Conservation (phyloP, 768 basidiomycete genomes). For the Mycena sanguinolenta region DNA sequence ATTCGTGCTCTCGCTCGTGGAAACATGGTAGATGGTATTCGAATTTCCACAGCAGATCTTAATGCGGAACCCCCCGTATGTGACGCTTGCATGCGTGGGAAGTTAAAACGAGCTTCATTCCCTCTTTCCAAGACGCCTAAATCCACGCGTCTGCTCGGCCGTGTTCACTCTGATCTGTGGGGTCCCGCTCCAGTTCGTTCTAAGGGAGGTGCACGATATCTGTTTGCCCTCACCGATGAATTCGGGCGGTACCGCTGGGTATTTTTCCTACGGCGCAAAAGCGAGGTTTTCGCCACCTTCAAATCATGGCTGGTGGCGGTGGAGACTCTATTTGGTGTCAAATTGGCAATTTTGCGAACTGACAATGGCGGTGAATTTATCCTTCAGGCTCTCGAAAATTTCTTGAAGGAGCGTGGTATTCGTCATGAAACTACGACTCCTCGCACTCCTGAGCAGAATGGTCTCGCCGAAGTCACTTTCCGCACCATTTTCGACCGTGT, state of each 20-base stretch:
- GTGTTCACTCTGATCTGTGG: no score
- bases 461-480: no score
- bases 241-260: neutral
- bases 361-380: no score
- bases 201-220: slow-evolving; percentile 3
- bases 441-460: no score
- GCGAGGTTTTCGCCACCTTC: slow-evolving; percentile 25
- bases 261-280: slow-evolving; percentile 18
- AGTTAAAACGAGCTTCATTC: neutral
- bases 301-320: slow-evolving; percentile 23
- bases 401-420: no score
- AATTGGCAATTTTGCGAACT: slow-evolving; percentile 34
- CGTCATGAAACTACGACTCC: no score
- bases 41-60: neutral
- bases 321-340: slow-evolving; percentile 3
- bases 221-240: neutral
- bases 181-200: no score
- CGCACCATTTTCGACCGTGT: slow-evolving; percentile 36
- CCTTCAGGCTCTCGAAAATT: no score
- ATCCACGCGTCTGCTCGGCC: neutral
- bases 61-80: neutral
- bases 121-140: slow-evolving; percentile 4
- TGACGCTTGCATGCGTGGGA: neutral
- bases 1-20: no score
- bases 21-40: neutral